Base-by-base conservation (phyloP, 345 rosid genomes). In the Tarenaya hassleriana region DNA sequence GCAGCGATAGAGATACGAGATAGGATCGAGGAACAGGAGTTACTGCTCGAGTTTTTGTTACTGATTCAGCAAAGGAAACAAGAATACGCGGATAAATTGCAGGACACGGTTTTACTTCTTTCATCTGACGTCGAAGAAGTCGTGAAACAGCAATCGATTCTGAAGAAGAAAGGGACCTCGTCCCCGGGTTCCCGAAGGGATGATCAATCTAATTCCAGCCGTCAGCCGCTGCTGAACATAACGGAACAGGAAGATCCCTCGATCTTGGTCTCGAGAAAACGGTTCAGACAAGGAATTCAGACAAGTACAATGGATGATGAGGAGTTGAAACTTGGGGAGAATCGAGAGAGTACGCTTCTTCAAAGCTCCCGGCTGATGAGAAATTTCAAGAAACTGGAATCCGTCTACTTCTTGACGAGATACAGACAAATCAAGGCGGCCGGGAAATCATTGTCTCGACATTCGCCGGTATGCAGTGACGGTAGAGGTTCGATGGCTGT, bases 91-190 rank as follows among this genome's bases (percentile, higher is more conserved):
- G 72, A 78, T 67, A 80, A 69, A 71, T 72, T 92, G 72, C 78
- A 69, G 41, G 81, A 69, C 52, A 80, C 91, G 3, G 75, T 81
- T 46, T 76, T 90, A 20, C 79, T 88, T 66, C 68, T 92, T 19
- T 81, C 80, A 53, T 70, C 88, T 2, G 98, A 92, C 69, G 81
- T 85, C 51, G 95, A 83, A 52, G 85, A 83, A 73, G 96, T 92
- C 18, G 41, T 39, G 20, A 83, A 75, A 63, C 84, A 80, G 64
- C 88, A 80, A 49, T 5, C 69, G 27, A 43, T 68, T 46, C 67
- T 81, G 47, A 85, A 70, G 84, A 58, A 79, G 52, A 81, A 76
- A 45, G 74, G 77, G 34, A 72, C 60, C 44, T 62, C 69, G 8
- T 47, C 49, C 52, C 47, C 70, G 15, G 82, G 73, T 34, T 45